Percentiles rank a stretch among this genome's conserved stretches.
Conservation (phyloP, 2,329 filamentous ascomycete genomes). For the Dendrostoma leiphaemia region DNA sequence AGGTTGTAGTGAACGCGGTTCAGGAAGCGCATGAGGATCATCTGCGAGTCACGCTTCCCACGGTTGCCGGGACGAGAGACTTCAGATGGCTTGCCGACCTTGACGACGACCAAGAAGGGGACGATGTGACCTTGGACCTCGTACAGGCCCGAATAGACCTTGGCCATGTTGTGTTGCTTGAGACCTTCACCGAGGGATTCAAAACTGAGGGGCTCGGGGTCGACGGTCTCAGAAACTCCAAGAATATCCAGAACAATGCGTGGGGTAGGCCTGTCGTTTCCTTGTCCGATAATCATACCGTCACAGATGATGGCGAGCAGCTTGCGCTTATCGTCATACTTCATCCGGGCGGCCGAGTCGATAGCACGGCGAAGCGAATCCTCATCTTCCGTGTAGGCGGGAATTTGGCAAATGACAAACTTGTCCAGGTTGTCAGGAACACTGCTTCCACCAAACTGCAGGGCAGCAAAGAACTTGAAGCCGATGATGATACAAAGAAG, state of each 20-base stretch:
- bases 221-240: conserved; percentile 87
- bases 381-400: conserved; percentile 97
- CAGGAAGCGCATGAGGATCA: conserved; percentile 97
- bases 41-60: conserved; percentile 98
- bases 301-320: conserved; percentile 90
- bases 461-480: conserved; percentile 95
- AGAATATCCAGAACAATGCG: conserved; percentile 96
- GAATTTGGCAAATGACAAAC: conserved; percentile 96
- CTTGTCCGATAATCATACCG: conserved; percentile 99
- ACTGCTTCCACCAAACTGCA: conserved; percentile 91
- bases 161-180: conserved; percentile 99
- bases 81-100: conserved; percentile 96
- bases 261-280: conserved; percentile 93
- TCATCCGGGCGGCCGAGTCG: conserved; percentile 92
- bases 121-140: conserved; percentile 98
- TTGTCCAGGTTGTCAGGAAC: conserved; percentile 96
- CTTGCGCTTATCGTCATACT: conserved; percentile 98
- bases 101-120: conserved; percentile 94
- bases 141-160: conserved; percentile 95
- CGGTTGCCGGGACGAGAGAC: conserved; percentile 93
- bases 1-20: conserved; percentile 98
- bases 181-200: conserved; percentile 92
- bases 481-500: conserved; percentile 77
- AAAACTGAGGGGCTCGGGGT: conserved; percentile 94
- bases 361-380: conserved; percentile 95